A percentile compares a stretch with the other conserved stretches of the same genome.
Evolutionary conservation across 257 asterid species (phyloP).

Genomic region (Solanum pinnatisectum): DNA sequence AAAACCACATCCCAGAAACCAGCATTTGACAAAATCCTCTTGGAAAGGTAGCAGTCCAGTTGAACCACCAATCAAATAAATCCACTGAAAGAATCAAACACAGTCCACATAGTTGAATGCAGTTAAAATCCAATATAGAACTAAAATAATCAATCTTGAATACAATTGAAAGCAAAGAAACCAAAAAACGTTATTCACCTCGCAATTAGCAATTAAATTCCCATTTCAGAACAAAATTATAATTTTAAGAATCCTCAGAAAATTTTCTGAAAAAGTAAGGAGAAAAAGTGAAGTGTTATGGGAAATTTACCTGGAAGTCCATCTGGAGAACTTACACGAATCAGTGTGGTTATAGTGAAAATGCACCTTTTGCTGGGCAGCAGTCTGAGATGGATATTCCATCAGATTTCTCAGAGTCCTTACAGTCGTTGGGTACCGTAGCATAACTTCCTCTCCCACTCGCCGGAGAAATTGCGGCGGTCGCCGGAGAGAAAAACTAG

Average conservation of each 20-base stretch:
- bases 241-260: neutral
- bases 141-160: neutral
- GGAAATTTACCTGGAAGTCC: slow-evolving; percentile 48
- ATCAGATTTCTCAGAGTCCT: slow-evolving; percentile 31
- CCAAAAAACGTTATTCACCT: neutral
- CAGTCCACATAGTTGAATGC: neutral
- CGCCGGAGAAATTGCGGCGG: neutral
- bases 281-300: neutral
- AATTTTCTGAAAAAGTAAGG: neutral
- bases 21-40: neutral
- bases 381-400: slow-evolving; percentile 26
- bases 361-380: slow-evolving; percentile 18
- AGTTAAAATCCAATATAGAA: neutral
- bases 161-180: neutral
- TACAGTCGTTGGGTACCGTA: slow-evolving; percentile 12
- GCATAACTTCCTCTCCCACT: neutral
- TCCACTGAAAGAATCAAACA: neutral
- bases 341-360: slow-evolving; percentile 59
- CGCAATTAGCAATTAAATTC: neutral
- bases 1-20: neutral
- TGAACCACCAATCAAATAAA: neutral
- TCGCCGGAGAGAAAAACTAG: neutral
- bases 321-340: slow-evolving; percentile 51
- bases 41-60: neutral
- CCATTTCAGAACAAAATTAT: neutral